These are phyloP conservation scores for Debaryomycetaceae sp. DNA, from an alignment of 1,139 yeast genomes.

Conservation along the genomic window DNA sequence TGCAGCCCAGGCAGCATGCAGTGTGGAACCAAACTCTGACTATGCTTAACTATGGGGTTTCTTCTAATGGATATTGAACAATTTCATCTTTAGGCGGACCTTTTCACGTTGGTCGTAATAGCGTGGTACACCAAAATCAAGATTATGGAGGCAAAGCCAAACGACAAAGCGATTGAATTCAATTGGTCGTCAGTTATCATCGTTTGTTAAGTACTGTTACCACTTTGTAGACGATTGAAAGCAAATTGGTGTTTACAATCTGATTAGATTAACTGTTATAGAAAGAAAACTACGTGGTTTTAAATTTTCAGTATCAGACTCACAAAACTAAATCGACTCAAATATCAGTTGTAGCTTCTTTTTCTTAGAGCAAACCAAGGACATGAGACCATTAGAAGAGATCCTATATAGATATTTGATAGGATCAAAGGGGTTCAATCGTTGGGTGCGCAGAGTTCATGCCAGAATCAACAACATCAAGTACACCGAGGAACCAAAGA, in stretches of 20 bases:
- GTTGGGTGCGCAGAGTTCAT: conserved; percentile 64
- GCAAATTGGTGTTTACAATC: too few species aligned
- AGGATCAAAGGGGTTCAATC: conserved; percentile 61
- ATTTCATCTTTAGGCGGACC: conserved; percentile 4
- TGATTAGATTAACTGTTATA: too few species aligned
- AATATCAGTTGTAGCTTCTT: too few species aligned
- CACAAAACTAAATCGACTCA: background rate
- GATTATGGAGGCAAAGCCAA: conserved; percentile 70
- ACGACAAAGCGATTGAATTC: conserved; percentile 67
- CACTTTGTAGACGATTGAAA: too few species aligned
- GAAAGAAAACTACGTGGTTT: background rate
- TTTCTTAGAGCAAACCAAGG: background rate
- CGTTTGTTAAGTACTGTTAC: too few species aligned
- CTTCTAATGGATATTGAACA: too few species aligned
- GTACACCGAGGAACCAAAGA: conserved; percentile 14
- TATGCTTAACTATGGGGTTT: too few species aligned
- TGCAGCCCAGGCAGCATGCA: too few species aligned
- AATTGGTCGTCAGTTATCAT: conserved; percentile 86
- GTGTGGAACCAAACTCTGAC: too few species aligned
- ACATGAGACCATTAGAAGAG: conserved; percentile 36
- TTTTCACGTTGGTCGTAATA: conserved; percentile 41
- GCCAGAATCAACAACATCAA: conserved; percentile 64
- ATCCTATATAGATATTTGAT: conserved; percentile 47
- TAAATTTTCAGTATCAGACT: background rate
- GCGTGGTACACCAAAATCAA: conserved; percentile 71